Base-by-base conservation (phyloP, 371 early-diverging fungal genomes). In the Mucor circinelloides region DNA sequence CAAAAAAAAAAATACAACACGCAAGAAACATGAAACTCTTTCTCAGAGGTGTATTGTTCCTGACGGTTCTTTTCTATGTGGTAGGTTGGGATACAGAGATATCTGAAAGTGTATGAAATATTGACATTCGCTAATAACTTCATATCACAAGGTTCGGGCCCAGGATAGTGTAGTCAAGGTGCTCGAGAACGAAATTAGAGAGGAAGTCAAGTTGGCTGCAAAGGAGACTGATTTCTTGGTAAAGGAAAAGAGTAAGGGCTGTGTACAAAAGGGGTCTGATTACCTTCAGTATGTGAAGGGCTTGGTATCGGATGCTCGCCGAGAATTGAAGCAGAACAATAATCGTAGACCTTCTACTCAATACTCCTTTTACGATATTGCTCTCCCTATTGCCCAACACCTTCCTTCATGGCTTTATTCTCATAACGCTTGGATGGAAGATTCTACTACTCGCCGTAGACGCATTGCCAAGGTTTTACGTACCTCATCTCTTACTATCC, bases 361-460 rank as follows among this genome's bases (percentile, higher is more conserved):
- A 21, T 67, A 63, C 30, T 63, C 71, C 2, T 12, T 71, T 4
- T 7, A 63, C 34, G 67, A 71, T 52, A 60, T 71, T 25, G 34
- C 21, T 0, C 67, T 71, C 23, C 21, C 54, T 6, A 9, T 71
- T 21, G 13, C 50, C 0, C 48, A 54, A 6, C n/a, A 52, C 8
- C 34, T 71, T 2, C 71, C 64, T 55, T 6, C 10, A 10, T 67
- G 67, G 64, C 23, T 42, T 2, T 66, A 32, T 27, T 60, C 67
- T 52, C 23, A 28, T 19, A 42, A 59, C 6, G 2, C 21, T 1
- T 67, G 67, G 67, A 67, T 63, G n/a, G 50, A 71, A 31, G 63
- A 67, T 31, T 10, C 44, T 0, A 17, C 50, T 9, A 63, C 64
- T 3, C 67, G 71, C 12, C 63, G 71, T 15, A 50, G 67, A 23